phyloP scores from a whole-genome alignment of 2,329 filamentous ascomycete species.

The Thielaviopsis musarum region DNA sequence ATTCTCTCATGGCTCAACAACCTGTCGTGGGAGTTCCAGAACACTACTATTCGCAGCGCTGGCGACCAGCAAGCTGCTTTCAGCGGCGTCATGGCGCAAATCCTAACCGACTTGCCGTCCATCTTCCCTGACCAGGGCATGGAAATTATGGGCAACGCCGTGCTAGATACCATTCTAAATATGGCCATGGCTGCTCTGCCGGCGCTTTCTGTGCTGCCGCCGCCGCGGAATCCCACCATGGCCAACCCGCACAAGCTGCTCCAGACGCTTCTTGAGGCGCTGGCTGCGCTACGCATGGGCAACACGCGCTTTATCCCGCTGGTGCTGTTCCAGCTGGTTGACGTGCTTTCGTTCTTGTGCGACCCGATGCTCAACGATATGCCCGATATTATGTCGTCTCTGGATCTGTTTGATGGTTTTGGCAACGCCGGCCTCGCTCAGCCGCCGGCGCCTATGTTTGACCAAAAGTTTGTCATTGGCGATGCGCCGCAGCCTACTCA shows the following conservation, averaged over 20 bases:
- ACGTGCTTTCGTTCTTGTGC: slow-evolving; percentile 46
- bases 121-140: slow-evolving; percentile 56
- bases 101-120: slow-evolving; percentile 48
- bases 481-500: background rate
- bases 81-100: slow-evolving; percentile 11
- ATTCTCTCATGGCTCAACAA: slow-evolving; percentile 48
- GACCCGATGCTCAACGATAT: slow-evolving; percentile 43
- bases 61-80: slow-evolving; percentile 9
- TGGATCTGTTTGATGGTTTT: slow-evolving; percentile 51
- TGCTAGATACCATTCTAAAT: slow-evolving; percentile 54
- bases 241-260: slow-evolving; percentile 56
- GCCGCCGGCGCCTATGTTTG: slow-evolving; percentile 23
- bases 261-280: slow-evolving; percentile 47
- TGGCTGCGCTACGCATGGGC: slow-evolving; percentile 56
- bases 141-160: slow-evolving; percentile 56
- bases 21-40: slow-evolving; percentile 35
- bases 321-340: slow-evolving; percentile 57
- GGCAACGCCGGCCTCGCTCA: slow-evolving; percentile 45
- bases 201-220: slow-evolving; percentile 42
- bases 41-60: slow-evolving; percentile 6
- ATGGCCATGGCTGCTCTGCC: slow-evolving; percentile 35
- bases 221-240: slow-evolving; percentile 38
- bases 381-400: slow-evolving; percentile 35
- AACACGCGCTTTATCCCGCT: slow-evolving; percentile 63
- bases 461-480: slow-evolving; percentile 7